Evolutionary conservation across 225 moss, liverwort and hornwort genomes (phyloP).

Genomic region (Sphagnum tenellum): DNA sequence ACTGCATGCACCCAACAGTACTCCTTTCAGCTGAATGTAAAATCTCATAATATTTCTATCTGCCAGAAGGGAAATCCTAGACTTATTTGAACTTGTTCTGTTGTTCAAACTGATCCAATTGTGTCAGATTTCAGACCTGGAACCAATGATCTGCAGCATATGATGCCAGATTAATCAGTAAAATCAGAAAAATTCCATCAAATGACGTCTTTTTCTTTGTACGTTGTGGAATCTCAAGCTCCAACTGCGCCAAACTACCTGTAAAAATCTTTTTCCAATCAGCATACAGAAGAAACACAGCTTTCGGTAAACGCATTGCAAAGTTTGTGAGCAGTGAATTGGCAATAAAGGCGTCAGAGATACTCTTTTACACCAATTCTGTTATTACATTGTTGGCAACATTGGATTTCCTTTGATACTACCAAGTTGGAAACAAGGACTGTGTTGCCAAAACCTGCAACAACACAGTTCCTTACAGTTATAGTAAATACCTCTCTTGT

Average conservation of each 20-base stretch:
- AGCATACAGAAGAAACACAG: not conserved
- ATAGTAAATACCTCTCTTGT: constrained; percentile 22
- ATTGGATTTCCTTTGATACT: too few species aligned
- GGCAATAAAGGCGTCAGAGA: too few species aligned
- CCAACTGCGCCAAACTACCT: constrained; percentile 52
- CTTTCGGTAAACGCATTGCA: not conserved
- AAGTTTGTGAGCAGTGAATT: too few species aligned
- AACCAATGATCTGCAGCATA: constrained; percentile 77
- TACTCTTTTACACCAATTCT: too few species aligned
- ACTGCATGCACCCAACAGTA: constrained; percentile 34
- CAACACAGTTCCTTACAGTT: too few species aligned
- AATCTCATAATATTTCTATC: not conserved
- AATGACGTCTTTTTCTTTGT: constrained; percentile 53
- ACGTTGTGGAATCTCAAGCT: constrained; percentile 33
- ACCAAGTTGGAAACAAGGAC: not conserved
- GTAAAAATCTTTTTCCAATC: constrained; percentile 13
- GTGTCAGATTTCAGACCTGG: constrained; percentile 30
- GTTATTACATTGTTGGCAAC: too few species aligned
- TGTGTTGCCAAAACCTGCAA: not conserved
- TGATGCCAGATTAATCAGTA: constrained; percentile 70
- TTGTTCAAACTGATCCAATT: not conserved
- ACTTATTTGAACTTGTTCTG: not conserved
- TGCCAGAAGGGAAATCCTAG: constrained; percentile 3
- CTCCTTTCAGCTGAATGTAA: not conserved
- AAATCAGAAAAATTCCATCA: constrained; percentile 70